Percentiles rank a stretch among this genome's conserved stretches.
Conservation (phyloP, 2,329 filamentous ascomycete species). For the Aspergillus sp. region DNA sequence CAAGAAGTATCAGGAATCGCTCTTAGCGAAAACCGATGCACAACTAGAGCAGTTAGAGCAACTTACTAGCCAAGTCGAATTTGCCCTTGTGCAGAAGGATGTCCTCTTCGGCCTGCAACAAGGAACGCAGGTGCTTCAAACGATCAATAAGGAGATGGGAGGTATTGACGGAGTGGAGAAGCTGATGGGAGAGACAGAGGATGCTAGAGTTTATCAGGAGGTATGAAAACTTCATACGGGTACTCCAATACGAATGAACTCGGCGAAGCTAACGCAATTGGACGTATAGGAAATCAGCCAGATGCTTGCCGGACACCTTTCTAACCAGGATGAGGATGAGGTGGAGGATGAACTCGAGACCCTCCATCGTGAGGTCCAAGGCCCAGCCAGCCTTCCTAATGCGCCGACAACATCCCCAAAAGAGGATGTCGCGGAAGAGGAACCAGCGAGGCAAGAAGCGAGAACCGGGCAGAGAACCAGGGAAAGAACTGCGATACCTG, state of each 20-base stretch:
- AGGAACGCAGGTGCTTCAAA: constrained; percentile 82
- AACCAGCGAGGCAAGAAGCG: constrained; percentile 32
- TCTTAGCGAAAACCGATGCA: constrained; percentile 83
- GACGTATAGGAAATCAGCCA: constrained; percentile 77
- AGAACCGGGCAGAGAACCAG: constrained; percentile 30
- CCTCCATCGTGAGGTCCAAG: constrained; percentile 65
- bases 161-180: constrained; percentile 92
- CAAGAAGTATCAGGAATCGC: constrained; percentile 94
- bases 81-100: constrained; percentile 95
- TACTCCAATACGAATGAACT: neutral
- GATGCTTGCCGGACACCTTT: constrained; percentile 83
- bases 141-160: constrained; percentile 95
- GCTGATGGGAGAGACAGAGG: constrained; percentile 87
- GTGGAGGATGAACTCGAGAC: constrained; percentile 92
- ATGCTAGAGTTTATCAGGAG: constrained; percentile 87
- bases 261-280: constrained; percentile 2
- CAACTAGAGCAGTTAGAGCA: constrained; percentile 94
- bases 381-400: constrained; percentile 37
- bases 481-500: constrained; percentile 15
- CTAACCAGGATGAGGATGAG: constrained; percentile 94
- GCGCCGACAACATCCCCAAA: constrained; percentile 37
- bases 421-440: constrained; percentile 15
- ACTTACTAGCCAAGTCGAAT: constrained; percentile 86
- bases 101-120: constrained; percentile 90
- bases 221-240: constrained; percentile 46